Conservation (phyloP, 352 stramenopile genomes). For the Pythium aphanidermatum region DNA sequence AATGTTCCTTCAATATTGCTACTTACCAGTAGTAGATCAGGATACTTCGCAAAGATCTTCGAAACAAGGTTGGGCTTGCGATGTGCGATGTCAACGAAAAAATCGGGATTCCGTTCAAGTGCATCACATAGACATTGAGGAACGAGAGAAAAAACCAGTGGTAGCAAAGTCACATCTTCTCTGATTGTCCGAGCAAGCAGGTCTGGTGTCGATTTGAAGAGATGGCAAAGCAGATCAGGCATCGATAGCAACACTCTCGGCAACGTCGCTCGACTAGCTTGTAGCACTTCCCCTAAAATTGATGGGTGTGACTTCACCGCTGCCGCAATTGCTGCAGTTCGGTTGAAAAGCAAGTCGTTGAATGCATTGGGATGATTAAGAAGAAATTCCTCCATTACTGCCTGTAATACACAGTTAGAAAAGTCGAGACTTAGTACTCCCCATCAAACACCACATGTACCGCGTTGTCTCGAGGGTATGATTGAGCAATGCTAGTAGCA, state of each 20-base stretch:
- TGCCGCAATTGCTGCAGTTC: conserved; percentile 32
- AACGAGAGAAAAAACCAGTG: conserved; percentile 40
- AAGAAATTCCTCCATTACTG: conserved; percentile 61
- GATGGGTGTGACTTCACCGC: conserved; percentile 44
- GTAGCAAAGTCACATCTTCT: conserved; percentile 38
- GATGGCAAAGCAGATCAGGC: conserved; percentile 36
- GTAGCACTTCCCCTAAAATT: conserved; percentile 51
- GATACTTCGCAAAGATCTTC: conserved; percentile 53
- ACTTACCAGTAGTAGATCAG: conserved; percentile 56
- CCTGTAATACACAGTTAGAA: conserved; percentile 17
- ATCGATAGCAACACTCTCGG: conserved; percentile 35
- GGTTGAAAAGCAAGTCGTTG: conserved; percentile 53
- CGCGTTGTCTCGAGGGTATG: conserved; percentile 51
- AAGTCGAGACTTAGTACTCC: not conserved
- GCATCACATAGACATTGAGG: conserved; percentile 53
- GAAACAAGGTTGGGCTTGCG: conserved; percentile 54
- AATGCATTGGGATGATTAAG: conserved; percentile 54
- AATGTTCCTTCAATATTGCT: not conserved
- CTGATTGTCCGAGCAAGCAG: conserved; percentile 41
- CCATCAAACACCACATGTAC: conserved; percentile 29
- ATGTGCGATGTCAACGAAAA: conserved; percentile 65
- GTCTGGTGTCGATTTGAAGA: conserved; percentile 47
- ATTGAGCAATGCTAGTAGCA: conserved; percentile 46
- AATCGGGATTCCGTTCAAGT: conserved; percentile 55
- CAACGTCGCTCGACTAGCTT: conserved; percentile 34